Evolutionary conservation across 2,329 filamentous ascomycete species (phyloP).

Genomic region (Colletotrichum costaricense): DNA sequence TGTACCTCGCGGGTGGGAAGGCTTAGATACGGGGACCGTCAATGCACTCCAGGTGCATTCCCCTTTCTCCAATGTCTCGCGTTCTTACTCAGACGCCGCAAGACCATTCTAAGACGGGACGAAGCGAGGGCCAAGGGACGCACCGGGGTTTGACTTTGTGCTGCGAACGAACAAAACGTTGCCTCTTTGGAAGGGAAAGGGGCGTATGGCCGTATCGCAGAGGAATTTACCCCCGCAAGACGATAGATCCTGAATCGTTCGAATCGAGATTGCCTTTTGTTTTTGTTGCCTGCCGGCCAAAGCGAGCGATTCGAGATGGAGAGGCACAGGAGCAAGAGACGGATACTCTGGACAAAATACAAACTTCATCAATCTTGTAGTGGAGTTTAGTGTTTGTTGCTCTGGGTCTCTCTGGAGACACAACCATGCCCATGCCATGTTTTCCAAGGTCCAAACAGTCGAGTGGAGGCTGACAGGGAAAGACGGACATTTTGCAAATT

Average conservation of each 20-base stretch:
- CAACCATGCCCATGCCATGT: slow-evolving; percentile 23
- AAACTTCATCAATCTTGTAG: slow-evolving; percentile 3
- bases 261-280: background rate
- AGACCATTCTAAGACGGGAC: slow-evolving; percentile 24
- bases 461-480: slow-evolving; percentile 19
- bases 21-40: background rate
- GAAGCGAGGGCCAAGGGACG: slow-evolving; percentile 23
- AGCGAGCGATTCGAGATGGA: background rate
- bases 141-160: slow-evolving; percentile 6
- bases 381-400: slow-evolving; percentile 23
- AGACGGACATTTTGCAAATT: background rate
- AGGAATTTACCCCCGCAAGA: slow-evolving; percentile 12
- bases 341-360: background rate
- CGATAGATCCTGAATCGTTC: slow-evolving; percentile 2
- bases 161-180: background rate
- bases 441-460: slow-evolving; percentile 26
- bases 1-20: background rate
- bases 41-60: background rate
- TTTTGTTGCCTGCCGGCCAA: background rate
- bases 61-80: slow-evolving; percentile 8
- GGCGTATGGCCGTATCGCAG: background rate
- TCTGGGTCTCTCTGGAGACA: slow-evolving; percentile 1
- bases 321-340: background rate
- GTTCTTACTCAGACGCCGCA: slow-evolving; percentile 8
- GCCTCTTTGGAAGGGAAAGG: background rate